Evolutionary conservation across 805 yeast genomes (phyloP).

Genomic region (Candida insectalens): DNA sequence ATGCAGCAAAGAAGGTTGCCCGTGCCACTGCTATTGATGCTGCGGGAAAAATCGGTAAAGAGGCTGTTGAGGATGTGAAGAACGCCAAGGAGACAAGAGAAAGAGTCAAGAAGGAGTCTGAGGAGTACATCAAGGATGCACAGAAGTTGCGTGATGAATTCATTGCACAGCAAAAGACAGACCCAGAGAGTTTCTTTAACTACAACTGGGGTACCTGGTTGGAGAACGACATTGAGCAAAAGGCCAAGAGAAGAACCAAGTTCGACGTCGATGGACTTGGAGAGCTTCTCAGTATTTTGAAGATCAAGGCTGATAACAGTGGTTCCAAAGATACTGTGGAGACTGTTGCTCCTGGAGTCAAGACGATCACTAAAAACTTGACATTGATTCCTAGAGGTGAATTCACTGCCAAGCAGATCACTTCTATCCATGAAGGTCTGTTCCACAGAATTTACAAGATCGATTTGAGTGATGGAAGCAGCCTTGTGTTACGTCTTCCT

Average conservation of each 20-base stretch:
- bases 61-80: background rate
- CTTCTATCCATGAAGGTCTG: conserved; percentile 88
- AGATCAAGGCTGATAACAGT: conserved; percentile 4
- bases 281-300: conserved; percentile 12
- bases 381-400: conserved; percentile 8
- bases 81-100: background rate
- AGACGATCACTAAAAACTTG: conserved; percentile 15
- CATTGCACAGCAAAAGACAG: background rate
- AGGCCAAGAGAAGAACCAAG: conserved; percentile 64
- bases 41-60: background rate
- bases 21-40: background rate
- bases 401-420: conserved; percentile 51
- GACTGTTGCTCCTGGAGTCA: conserved; percentile 16
- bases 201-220: conserved; percentile 97
- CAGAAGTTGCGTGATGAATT: background rate
- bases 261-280: conserved; percentile 76
- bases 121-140: background rate
- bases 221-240: conserved; percentile 64
- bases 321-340: conserved; percentile 22
- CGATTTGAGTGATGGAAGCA: conserved; percentile 28
- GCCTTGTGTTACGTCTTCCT: conserved; percentile 75
- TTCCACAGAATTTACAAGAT: conserved; percentile 83
- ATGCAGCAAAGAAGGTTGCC: background rate
- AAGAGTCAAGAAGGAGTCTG: background rate
- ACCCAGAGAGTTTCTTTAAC: conserved; percentile 44